These are phyloP conservation scores for Colletotrichum gloeosporioides DNA, from an alignment of 2,329 filamentous ascomycete genomes.

Conservation along the genomic window DNA sequence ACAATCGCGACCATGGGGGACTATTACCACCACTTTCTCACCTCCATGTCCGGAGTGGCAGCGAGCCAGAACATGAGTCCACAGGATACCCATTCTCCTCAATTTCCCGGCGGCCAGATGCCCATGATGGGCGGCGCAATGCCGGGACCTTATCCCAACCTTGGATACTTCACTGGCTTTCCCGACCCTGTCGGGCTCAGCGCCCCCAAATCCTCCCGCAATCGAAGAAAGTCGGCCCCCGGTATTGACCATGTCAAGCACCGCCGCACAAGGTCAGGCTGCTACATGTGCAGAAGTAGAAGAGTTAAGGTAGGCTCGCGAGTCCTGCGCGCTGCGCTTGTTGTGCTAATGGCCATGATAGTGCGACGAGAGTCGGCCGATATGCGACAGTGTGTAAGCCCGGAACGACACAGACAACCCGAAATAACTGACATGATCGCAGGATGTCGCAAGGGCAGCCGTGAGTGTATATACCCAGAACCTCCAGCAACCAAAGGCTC, in stretches of 20 bases:
- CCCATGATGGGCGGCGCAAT: conserved; percentile 36
- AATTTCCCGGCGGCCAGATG: conserved; percentile 36
- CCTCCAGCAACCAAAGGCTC: conserved; percentile 53
- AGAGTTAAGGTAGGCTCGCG: conserved; percentile 74
- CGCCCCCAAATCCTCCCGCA: conserved; percentile 52
- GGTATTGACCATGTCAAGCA: conserved; percentile 83
- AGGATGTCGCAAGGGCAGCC: conserved; percentile 91
- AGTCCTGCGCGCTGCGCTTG: neutral
- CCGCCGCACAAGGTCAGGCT: conserved; percentile 89
- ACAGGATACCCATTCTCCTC: conserved; percentile 44
- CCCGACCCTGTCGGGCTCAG: conserved; percentile 55
- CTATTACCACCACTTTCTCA: conserved; percentile 61
- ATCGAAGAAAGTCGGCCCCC: conserved; percentile 55
- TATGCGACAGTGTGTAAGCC: conserved; percentile 73
- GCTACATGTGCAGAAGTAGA: conserved; percentile 87
- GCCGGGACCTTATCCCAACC: conserved; percentile 48
- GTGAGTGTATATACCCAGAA: conserved; percentile 91
- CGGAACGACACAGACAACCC: conserved; percentile 13
- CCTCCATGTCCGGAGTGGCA: conserved; percentile 53
- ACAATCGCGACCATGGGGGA: conserved; percentile 51
- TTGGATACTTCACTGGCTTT: conserved; percentile 56
- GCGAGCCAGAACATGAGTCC: conserved; percentile 41
- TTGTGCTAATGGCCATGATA: conserved; percentile 40
- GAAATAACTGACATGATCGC: conserved; percentile 28
- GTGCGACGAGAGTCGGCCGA: conserved; percentile 89